Conservation (phyloP, 768 basidiomycete species). For the Botryobasidium botryosum region DNA sequence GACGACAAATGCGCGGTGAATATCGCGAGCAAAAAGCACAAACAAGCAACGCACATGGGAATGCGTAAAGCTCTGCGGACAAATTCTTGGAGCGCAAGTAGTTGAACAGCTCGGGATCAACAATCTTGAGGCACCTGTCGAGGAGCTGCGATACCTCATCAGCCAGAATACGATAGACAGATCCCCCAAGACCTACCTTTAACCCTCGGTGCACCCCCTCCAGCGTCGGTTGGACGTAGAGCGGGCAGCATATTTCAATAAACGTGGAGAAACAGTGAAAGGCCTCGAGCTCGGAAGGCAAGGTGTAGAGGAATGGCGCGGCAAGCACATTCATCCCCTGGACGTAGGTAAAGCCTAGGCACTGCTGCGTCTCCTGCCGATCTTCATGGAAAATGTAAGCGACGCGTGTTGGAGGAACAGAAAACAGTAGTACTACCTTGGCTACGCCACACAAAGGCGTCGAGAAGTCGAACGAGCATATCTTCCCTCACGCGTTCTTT, state of each 20-base stretch:
- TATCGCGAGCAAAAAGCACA: neutral
- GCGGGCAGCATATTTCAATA: constrained; percentile 84
- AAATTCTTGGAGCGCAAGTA: constrained; percentile 81
- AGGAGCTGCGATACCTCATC: constrained; percentile 41
- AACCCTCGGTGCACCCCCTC: constrained; percentile 91
- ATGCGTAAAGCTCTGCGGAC: constrained; percentile 92
- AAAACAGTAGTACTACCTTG: constrained; percentile 37
- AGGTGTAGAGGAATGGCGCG: constrained; percentile 91
- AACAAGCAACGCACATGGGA: constrained; percentile 54
- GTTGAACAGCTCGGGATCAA: constrained; percentile 72
- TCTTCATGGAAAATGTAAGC: constrained; percentile 26
- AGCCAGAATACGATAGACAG: neutral
- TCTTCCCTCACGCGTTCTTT: constrained; percentile 94
- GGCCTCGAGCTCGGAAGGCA: constrained; percentile 96
- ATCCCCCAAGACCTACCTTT: constrained; percentile 38
- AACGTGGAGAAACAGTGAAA: constrained; percentile 95
- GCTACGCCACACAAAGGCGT: constrained; percentile 96
- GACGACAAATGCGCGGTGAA: neutral
- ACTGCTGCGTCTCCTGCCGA: constrained; percentile 36
- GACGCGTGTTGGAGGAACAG: neutral
- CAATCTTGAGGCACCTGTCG: constrained; percentile 79
- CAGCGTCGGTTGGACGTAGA: constrained; percentile 93
- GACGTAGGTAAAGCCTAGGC: constrained; percentile 81
- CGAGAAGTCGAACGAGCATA: constrained; percentile 88
- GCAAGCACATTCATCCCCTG: constrained; percentile 99